Conservation (phyloP, 1,284 basidiomycete genomes). For the Entoloma clypeatum region DNA sequence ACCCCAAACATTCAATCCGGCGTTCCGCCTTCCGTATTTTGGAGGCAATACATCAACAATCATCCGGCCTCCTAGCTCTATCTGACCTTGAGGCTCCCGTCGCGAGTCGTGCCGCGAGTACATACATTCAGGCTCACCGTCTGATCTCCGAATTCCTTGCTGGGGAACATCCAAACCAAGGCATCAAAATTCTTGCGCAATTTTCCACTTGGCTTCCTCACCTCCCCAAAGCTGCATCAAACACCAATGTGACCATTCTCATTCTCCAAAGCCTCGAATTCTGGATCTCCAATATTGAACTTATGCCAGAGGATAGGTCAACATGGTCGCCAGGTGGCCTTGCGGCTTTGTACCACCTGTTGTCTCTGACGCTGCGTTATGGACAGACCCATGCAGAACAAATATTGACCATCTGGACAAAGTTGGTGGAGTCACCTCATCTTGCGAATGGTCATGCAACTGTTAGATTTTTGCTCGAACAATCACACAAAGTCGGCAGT, state of each 20-base stretch:
- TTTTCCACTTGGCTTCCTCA: slow-evolving; percentile 72
- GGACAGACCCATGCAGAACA: slow-evolving; percentile 78
- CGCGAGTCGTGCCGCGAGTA: slow-evolving; percentile 68
- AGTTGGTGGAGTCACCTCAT: slow-evolving; percentile 67
- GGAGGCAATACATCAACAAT: slow-evolving; percentile 69
- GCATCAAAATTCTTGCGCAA: slow-evolving; percentile 68
- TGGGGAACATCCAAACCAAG: slow-evolving; percentile 72
- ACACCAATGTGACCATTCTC: slow-evolving; percentile 48
- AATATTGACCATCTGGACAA: slow-evolving; percentile 78
- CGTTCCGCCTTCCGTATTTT: slow-evolving; percentile 78
- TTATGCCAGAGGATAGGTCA: slow-evolving; percentile 60
- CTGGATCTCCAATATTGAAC: slow-evolving; percentile 75
- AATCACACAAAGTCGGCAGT: slow-evolving; percentile 82
- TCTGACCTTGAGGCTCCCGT: slow-evolving; percentile 75
- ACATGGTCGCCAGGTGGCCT: slow-evolving; percentile 59
- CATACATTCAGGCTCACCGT: slow-evolving; percentile 80
- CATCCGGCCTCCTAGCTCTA: slow-evolving; percentile 57
- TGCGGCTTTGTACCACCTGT: slow-evolving; percentile 76
- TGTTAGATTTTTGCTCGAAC: slow-evolving; percentile 82
- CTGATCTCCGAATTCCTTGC: slow-evolving; percentile 78
- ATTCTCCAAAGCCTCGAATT: slow-evolving; percentile 72
- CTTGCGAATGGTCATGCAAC: slow-evolving; percentile 78
- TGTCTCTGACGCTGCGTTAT: slow-evolving; percentile 81
- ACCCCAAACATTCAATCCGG: slow-evolving; percentile 65
- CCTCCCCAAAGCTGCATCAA: slow-evolving; percentile 51